Evolutionary conservation across 345 rosid genomes (phyloP).

Genomic region (Salix koriyanagi): DNA sequence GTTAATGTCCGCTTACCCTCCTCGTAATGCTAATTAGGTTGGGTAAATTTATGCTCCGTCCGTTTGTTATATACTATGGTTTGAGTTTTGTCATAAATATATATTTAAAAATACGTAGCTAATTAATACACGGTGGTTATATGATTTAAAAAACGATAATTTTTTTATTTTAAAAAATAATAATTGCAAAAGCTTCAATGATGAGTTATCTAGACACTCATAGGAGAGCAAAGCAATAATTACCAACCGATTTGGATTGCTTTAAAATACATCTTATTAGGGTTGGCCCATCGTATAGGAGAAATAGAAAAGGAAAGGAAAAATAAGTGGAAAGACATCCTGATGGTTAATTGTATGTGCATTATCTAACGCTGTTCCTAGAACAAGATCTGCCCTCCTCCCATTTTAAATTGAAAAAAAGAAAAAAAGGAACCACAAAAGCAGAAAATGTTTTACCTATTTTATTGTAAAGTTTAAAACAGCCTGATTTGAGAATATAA

Average conservation of each 20-base stretch:
- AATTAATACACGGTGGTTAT: no score
- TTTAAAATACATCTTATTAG: not conserved
- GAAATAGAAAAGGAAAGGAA: not conserved
- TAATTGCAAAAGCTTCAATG: no score
- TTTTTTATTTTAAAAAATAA: no score
- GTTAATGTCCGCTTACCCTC: not conserved
- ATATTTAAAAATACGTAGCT: no score
- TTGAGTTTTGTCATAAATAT: no score
- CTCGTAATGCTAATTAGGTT: not conserved
- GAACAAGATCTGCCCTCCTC: slow-evolving; percentile 14
- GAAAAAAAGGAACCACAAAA: slow-evolving; percentile 2
- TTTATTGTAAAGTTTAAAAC: not conserved
- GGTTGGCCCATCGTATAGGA: not conserved
- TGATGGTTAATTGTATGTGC: not conserved
- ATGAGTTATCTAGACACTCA: no score
- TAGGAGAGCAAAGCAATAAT: not conserved
- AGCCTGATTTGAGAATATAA: not conserved
- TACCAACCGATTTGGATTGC: not conserved
- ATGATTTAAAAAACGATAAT: no score
- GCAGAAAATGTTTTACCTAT: not conserved
- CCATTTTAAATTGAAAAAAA: slow-evolving; percentile 2
- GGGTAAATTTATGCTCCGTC: not conserved
- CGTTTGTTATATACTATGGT: no score
- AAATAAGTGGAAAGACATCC: not conserved
- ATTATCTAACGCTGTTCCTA: not conserved